A percentile compares a stretch with the other conserved stretches of the same genome.
Evolutionary conservation across 1,139 yeast species (phyloP).

Genomic region (Hyphopichia fennica): DNA sequence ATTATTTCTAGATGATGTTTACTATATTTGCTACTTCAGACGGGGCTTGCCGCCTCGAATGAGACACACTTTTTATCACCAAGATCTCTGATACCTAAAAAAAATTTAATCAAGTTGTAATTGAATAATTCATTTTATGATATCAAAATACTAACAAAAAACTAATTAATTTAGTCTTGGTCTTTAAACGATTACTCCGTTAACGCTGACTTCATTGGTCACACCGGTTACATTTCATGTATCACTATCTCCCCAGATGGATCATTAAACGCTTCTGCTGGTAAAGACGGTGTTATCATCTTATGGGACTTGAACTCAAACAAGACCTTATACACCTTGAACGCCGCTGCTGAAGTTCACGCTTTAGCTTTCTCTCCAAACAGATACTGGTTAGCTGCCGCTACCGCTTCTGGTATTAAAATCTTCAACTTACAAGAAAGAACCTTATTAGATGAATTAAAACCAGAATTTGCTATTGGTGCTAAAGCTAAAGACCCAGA

Average conservation of each 20-base stretch:
- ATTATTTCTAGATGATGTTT: constrained; percentile 54
- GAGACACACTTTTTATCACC: constrained; percentile 95
- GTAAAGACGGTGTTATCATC: constrained; percentile 98
- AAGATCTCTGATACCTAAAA: constrained; percentile 83
- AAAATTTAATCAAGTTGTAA: constrained; percentile 1
- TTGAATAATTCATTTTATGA: constrained; percentile 9
- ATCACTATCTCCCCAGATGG: constrained; percentile 99
- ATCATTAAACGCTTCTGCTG: constrained; percentile 98
- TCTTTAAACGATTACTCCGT: constrained; percentile 83
- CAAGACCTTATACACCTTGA: constrained; percentile 89
- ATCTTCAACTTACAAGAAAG: constrained; percentile 98
- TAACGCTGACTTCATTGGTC: constrained; percentile 97
- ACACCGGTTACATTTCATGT: constrained; percentile 98
- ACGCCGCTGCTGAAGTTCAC: constrained; percentile 95
- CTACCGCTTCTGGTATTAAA: constrained; percentile 97
- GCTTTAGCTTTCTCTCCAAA: constrained; percentile 99
- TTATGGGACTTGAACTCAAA: constrained; percentile 96
- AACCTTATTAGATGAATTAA: constrained; percentile 94
- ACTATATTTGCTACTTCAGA: constrained; percentile 99
- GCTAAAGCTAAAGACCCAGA: constrained; percentile 97
- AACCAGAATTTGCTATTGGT: constrained; percentile 93
- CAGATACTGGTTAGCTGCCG: constrained; percentile 99
- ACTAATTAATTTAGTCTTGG: constrained; percentile 89
- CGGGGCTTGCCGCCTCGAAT: constrained; percentile 69
- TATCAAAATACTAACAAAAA: constrained; percentile 20